Evolutionary conservation across 2,329 filamentous ascomycete species (phyloP).

Genomic region (Trichoderma hamatum): DNA sequence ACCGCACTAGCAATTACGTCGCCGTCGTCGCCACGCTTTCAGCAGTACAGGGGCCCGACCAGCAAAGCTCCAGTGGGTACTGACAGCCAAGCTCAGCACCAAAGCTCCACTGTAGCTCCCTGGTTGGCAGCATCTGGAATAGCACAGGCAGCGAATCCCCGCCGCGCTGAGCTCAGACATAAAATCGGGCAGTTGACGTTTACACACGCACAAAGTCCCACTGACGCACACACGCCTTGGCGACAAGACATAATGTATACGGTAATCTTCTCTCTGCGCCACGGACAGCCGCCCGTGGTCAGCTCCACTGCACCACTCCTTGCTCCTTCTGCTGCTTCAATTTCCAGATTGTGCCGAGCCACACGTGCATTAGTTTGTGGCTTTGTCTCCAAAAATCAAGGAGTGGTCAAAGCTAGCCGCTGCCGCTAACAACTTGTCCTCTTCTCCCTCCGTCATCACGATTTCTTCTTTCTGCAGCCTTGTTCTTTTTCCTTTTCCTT

Average conservation of each 20-base stretch:
- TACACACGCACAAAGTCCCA: background rate
- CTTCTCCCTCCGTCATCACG: slow-evolving; percentile 15
- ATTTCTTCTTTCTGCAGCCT: background rate
- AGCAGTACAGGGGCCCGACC: slow-evolving; percentile 21
- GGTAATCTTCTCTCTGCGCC: slow-evolving; percentile 12
- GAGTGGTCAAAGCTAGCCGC: slow-evolving; percentile 2
- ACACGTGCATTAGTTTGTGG: slow-evolving; percentile 26
- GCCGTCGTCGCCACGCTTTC: slow-evolving; percentile 23
- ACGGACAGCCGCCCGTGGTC: slow-evolving; percentile 16
- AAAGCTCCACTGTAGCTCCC: slow-evolving; percentile 20
- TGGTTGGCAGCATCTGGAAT: slow-evolving; percentile 7
- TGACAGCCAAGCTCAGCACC: slow-evolving; percentile 11
- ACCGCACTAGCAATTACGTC: slow-evolving; percentile 11
- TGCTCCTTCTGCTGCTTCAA: slow-evolving; percentile 11
- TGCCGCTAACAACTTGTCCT: slow-evolving; percentile 20
- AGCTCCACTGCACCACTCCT: slow-evolving; percentile 24
- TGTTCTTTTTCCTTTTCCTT: slow-evolving; percentile 11
- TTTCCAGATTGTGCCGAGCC: slow-evolving; percentile 26
- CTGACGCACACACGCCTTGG: too few relatives aligned
- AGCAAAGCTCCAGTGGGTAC: slow-evolving; percentile 22
- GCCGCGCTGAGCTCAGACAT: slow-evolving; percentile 22
- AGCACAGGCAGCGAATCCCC: background rate
- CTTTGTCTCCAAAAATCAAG: slow-evolving; percentile 16
- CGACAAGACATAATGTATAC: too few relatives aligned
- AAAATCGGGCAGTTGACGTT: background rate